Evolutionary conservation across 169 alveolate genomes (phyloP).

Genomic region (Plasmodium gallinaceum): DNA sequence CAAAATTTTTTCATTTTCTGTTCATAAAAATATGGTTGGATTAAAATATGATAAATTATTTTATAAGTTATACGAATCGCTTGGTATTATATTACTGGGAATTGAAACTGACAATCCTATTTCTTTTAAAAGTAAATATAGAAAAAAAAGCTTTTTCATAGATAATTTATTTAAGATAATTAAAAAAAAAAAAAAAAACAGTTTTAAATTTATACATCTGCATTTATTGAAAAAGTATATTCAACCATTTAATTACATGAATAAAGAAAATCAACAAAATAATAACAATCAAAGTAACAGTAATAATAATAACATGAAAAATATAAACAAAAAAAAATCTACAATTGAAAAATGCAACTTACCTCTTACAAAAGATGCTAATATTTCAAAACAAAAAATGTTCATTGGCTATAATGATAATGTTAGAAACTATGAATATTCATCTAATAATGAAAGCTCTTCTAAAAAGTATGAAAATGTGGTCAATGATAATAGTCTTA

Average conservation of each 20-base stretch:
- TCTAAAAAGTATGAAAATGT: neutral
- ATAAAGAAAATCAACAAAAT: neutral
- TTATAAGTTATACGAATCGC: conserved; percentile 50
- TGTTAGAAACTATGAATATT: neutral
- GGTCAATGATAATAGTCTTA: neutral
- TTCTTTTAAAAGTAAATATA: neutral
- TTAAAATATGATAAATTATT: conserved; percentile 66
- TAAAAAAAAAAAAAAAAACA: conserved; percentile 13
- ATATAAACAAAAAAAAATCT: too few relatives aligned
- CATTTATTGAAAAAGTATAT: conserved; percentile 38
- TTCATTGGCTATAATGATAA: neutral
- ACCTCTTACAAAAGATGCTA: too few relatives aligned
- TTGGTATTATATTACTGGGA: conserved; percentile 71
- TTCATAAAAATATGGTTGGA: conserved; percentile 71
- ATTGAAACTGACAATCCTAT: conserved; percentile 25
- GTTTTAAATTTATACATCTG: conserved; percentile 37
- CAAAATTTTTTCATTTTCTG: conserved; percentile 61
- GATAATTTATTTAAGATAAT: neutral
- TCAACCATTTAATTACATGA: conserved; percentile 2
- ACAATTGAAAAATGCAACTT: too few relatives aligned
- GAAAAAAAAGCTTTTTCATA: neutral
- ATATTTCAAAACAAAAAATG: too few relatives aligned
- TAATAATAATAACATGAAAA: too few relatives aligned
- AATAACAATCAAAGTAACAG: neutral
- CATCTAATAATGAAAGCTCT: neutral